Evolutionary conservation across 179 eudicot genomes (phyloP).

Genomic region (Beta lomatogona): DNA sequence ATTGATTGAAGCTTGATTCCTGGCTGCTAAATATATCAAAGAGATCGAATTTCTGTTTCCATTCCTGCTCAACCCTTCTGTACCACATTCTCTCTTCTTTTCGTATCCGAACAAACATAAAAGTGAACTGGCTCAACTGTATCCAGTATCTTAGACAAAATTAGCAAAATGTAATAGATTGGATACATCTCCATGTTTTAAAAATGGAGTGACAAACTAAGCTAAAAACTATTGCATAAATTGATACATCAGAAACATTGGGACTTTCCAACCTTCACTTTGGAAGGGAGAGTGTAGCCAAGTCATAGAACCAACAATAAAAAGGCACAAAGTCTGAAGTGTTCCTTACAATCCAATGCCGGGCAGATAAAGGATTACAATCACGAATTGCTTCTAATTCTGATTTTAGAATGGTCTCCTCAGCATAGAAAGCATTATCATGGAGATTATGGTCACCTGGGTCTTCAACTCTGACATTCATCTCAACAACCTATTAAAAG

Average conservation of each 20-base stretch:
- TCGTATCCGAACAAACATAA: not conserved
- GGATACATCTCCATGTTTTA: not conserved
- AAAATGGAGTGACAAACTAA: not conserved
- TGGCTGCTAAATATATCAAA: not conserved
- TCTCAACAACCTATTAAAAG: slow-evolving; percentile 74
- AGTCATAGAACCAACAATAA: not conserved
- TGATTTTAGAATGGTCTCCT: slow-evolving; percentile 74
- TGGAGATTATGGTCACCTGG: slow-evolving; percentile 84
- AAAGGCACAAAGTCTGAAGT: not conserved
- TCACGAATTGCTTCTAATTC: slow-evolving; percentile 91
- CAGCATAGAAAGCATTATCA: slow-evolving; percentile 85
- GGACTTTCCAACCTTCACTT: not conserved
- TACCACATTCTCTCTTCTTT: not conserved
- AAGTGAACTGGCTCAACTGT: not conserved
- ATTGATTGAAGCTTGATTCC: too few species aligned
- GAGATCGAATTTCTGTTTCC: not conserved
- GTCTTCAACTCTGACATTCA: slow-evolving; percentile 85
- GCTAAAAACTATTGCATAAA: not conserved
- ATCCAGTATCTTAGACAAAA: not conserved
- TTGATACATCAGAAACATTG: not conserved
- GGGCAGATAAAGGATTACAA: slow-evolving; percentile 77
- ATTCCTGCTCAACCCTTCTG: not conserved
- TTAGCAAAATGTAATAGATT: not conserved
- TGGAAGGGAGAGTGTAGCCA: not conserved
- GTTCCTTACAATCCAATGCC: slow-evolving; percentile 89